Base-by-base conservation (phyloP, 2,329 filamentous ascomycete genomes). In the Biscogniauxia sp. region DNA sequence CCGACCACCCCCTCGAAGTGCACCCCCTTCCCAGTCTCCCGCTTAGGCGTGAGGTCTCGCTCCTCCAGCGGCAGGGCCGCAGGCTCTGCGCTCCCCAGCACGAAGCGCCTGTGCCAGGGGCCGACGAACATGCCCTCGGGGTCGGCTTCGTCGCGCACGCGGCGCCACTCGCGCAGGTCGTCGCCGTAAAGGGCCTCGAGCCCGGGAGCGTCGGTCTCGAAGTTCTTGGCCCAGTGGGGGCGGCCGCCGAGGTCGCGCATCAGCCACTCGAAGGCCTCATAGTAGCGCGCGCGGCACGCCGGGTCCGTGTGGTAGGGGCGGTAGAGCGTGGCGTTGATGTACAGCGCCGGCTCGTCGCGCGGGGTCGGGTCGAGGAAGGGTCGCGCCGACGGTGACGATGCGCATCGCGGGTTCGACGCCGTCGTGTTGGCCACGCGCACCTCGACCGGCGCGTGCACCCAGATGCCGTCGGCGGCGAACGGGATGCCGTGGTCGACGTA, bases 161-260 rank as follows among this genome's bases (percentile, higher is more conserved):
- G 78, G 50, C 89, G 80, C 84, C 89, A 97, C 53, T 84, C 77
- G 19, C 81, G 76, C 61, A 96, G 79, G 54, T 88, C 79, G n/a
- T 81, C 74, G 50, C 88, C 88, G 72, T 95, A 96, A 74, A 91
- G 86, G 1, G 75, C 73, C 61, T 85, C 82, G 51, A 96, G 82
- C 28, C 91, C 86, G 0, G 78, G 70, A 11, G 84, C 82, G 3
- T 84, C 81, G 8, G 83, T 82, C 53, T 81, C 79, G 75, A 96
- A 97, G 74, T 97, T 96, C 82, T 97, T 97, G 7, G 93, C 93
- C 91, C 93, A 97, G 76, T 97, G 93, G 19, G 93, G 93, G 53
- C 85, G 85, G 8, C 89, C 93, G 56, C 89, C 91, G 68, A 96
- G 80, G 52, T 96, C 90, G 61, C 86, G 88, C 93, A 96, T 96